Base-by-base conservation (phyloP, 1,284 basidiomycete genomes). In the Kalmanozyma brasiliensis region DNA sequence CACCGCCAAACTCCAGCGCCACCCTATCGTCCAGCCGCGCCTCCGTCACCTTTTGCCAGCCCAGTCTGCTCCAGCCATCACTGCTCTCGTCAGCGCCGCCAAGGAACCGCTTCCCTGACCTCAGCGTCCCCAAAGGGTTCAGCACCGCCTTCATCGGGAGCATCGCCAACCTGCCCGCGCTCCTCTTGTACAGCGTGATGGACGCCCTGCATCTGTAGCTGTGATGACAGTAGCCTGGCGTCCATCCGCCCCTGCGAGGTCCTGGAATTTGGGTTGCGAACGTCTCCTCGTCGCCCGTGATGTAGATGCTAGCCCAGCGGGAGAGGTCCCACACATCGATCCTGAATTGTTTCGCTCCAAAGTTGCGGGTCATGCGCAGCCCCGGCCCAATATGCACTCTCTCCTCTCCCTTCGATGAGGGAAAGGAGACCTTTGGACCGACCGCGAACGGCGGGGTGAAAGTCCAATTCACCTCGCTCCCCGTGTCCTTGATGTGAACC, bases 181-280 rank as follows among this genome's bases (percentile, higher is more conserved):
- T 22, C 13, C 68, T 30, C 16, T 59, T 11, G 13, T 47, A 52
- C 11, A 71, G 47, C 11, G 17, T 45, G 13, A 71, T 34, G 4
- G 4, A 26, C 2, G 62, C 62, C 3, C 14, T 37, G 34, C 53
- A 65, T 2, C 68, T 22, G 30, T 71, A 71, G 30, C 49, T 55
- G 19, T 71, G 68, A 41, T 71, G 68, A 36, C 68, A 71, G 26
- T 71, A 71, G 0, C 20, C 58, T 0, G 68, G 58, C 9, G 49
- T 22, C 68, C 68, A 71, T 4, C 53, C 53, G 4, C 58, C 53
- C 8, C 45, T 60, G 1, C 29, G 10, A 4, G 68, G 68, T 0
- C 58, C 62, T 17, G 68, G 68, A 7, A 71, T 65, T 16, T 52
- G 45, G 3, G 68, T 71, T 8, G 53, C 68, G 20, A 71, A 71